A percentile compares a stretch with the other conserved stretches of the same genome.
phyloP scores from a whole-genome alignment of 495 filamentous ascomycete genomes.

The Aspergillus biplanus region DNA sequence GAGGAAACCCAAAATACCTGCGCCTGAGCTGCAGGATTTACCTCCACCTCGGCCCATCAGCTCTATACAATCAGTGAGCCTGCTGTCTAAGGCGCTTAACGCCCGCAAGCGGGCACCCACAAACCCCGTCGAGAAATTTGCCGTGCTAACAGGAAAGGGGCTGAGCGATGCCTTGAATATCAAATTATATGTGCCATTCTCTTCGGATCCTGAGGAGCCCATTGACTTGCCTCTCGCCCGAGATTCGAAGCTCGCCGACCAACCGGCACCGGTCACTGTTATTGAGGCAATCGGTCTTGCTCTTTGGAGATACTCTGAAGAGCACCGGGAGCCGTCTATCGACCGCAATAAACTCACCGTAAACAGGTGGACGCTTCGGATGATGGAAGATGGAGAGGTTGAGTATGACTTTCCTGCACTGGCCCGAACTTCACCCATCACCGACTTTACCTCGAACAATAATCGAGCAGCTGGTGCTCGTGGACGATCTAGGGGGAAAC shows the following conservation, averaged over 20 bases:
- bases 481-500: slow-evolving; percentile 73
- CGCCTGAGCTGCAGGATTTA: slow-evolving; percentile 71
- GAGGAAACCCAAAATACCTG: slow-evolving; percentile 60
- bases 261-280: slow-evolving; percentile 72
- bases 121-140: slow-evolving; percentile 84
- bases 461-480: slow-evolving; percentile 67
- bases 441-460: slow-evolving; percentile 88
- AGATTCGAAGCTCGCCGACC: slow-evolving; percentile 72
- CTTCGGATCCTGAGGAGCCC: slow-evolving; percentile 66
- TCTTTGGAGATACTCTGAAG: slow-evolving; percentile 84
- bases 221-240: slow-evolving; percentile 79
- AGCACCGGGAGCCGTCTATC: slow-evolving; percentile 74
- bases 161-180: slow-evolving; percentile 80
- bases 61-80: slow-evolving; percentile 75
- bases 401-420: slow-evolving; percentile 94
- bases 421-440: slow-evolving; percentile 74
- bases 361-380: slow-evolving; percentile 89
- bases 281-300: slow-evolving; percentile 88
- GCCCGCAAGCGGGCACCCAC: slow-evolving; percentile 78
- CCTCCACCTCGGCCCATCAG: slow-evolving; percentile 92
- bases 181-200: slow-evolving; percentile 87
- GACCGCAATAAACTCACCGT: slow-evolving; percentile 73
- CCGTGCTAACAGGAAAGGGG: slow-evolving; percentile 82
- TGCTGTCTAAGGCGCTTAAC: slow-evolving; percentile 71
- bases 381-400: slow-evolving; percentile 95